phyloP scores from a whole-genome alignment of 805 yeast species.

The Kazachstania taianensis region DNA sequence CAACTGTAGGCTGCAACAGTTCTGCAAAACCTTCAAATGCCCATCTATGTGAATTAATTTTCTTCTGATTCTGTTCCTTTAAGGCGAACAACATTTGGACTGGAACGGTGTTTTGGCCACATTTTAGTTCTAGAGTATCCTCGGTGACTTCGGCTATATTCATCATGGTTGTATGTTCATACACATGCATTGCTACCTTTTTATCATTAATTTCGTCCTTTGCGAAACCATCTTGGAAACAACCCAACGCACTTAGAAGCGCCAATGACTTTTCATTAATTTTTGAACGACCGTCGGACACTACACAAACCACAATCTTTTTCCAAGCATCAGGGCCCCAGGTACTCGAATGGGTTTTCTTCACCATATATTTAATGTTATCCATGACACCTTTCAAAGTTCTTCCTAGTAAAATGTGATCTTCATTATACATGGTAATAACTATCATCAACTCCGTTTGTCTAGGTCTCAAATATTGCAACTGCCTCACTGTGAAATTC shows the following conservation, averaged over 20 bases:
- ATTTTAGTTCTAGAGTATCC: conserved; percentile 48
- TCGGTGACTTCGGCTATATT: conserved; percentile 63
- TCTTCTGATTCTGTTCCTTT: conserved; percentile 80
- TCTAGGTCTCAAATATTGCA: conserved; percentile 66
- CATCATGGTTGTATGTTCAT: conserved; percentile 87
- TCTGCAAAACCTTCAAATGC: conserved; percentile 89
- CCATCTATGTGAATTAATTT: conserved; percentile 96
- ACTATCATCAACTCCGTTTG: conserved; percentile 79
- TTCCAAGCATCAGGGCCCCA: conserved; percentile 99
- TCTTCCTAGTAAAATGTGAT: conserved; percentile 68
- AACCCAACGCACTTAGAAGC: conserved; percentile 75
- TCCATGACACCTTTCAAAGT: conserved; percentile 87
- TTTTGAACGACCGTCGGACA: conserved; percentile 86
- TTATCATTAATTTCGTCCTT: conserved; percentile 79
- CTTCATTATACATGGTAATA: conserved; percentile 84
- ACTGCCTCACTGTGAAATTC: conserved; percentile 75
- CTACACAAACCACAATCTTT: conserved; percentile 78
- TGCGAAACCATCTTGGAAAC: conserved; percentile 92
- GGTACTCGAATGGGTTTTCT: conserved; percentile 51
- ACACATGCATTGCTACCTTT: conserved; percentile 75
- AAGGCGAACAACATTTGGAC: conserved; percentile 82
- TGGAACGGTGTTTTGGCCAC: conserved; percentile 51
- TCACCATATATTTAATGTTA: conserved; percentile 65
- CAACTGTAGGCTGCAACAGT: conserved; percentile 68
- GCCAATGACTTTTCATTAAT: conserved; percentile 72